Conservation (phyloP, 345 rosid genomes). For the Cardiospermum halicacabum region DNA sequence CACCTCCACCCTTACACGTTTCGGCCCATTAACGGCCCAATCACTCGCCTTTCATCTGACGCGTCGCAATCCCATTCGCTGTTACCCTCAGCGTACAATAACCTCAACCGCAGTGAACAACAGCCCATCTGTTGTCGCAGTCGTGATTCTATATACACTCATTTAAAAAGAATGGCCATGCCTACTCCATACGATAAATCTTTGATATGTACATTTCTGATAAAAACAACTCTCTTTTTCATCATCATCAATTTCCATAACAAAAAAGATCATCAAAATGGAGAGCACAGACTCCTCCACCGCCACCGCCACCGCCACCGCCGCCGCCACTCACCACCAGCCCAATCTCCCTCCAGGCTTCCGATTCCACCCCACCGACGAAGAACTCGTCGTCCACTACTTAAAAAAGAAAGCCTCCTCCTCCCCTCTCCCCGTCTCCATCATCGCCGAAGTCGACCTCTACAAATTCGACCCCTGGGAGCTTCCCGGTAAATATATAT, state of each 20-base stretch:
- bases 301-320: slow-evolving; percentile 55
- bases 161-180: slow-evolving; percentile 27
- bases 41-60: slow-evolving; percentile 1
- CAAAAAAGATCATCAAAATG: slow-evolving; percentile 29
- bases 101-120: too few relatives aligned
- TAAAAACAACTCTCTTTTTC: too few relatives aligned
- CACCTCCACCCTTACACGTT: slow-evolving; percentile 17
- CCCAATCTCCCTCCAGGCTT: slow-evolving; percentile 95
- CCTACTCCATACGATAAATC: slow-evolving; percentile 21
- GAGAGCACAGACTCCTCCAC: slow-evolving; percentile 81
- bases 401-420: slow-evolving; percentile 79
- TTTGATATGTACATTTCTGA: not conserved
- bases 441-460: slow-evolving; percentile 86
- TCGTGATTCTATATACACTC: slow-evolving; percentile 14
- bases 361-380: slow-evolving; percentile 98
- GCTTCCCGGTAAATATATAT: slow-evolving; percentile 92
- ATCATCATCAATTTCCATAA: not conserved
- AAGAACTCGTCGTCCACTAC: slow-evolving; percentile 89
- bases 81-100: not conserved
- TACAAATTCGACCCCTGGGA: slow-evolving; percentile 99
- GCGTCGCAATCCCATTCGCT: not conserved
- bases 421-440: slow-evolving; percentile 70
- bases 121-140: not conserved
- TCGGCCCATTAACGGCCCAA: slow-evolving; percentile 16
- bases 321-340: slow-evolving; percentile 58